Percentiles rank a stretch among this genome's conserved stretches.
Conservation (phyloP, 495 filamentous ascomycete genomes). For the Acidomyces sp. region DNA sequence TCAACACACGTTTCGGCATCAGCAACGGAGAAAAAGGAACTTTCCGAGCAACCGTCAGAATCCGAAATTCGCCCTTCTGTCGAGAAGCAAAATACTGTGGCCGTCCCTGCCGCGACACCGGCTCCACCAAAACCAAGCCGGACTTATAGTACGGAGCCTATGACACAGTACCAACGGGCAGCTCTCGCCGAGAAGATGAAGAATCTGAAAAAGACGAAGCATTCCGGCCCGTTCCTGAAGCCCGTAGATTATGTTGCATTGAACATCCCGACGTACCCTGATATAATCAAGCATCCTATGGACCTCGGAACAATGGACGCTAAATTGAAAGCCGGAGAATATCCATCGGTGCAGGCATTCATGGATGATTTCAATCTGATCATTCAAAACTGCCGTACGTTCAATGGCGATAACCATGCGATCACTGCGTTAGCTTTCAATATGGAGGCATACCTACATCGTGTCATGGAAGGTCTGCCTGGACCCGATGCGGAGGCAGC, state of each 20-base stretch:
- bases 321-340: conserved; percentile 57
- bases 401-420: conserved; percentile 68
- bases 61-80: too few species aligned
- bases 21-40: too few species aligned
- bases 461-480: conserved; percentile 38
- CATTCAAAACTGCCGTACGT: conserved; percentile 57
- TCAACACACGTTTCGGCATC: too few species aligned
- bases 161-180: conserved; percentile 47
- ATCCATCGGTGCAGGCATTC: conserved; percentile 50
- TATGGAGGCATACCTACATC: conserved; percentile 48
- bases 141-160: conserved; percentile 23
- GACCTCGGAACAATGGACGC: conserved; percentile 71
- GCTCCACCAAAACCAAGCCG: conserved; percentile 45
- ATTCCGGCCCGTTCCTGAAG: conserved; percentile 54
- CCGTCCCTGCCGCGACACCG: too few species aligned
- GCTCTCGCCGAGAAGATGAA: conserved; percentile 43
- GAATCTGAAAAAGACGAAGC: conserved; percentile 68
- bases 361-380: conserved; percentile 61
- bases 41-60: too few species aligned
- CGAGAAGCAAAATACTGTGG: too few species aligned
- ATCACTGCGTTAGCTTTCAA: conserved; percentile 50
- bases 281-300: conserved; percentile 62
- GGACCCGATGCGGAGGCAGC: conserved; percentile 39
- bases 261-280: conserved; percentile 57
- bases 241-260: conserved; percentile 59